phyloP scores from a whole-genome alignment of 768 basidiomycete species.

The Pulveroboletus sp. region DNA sequence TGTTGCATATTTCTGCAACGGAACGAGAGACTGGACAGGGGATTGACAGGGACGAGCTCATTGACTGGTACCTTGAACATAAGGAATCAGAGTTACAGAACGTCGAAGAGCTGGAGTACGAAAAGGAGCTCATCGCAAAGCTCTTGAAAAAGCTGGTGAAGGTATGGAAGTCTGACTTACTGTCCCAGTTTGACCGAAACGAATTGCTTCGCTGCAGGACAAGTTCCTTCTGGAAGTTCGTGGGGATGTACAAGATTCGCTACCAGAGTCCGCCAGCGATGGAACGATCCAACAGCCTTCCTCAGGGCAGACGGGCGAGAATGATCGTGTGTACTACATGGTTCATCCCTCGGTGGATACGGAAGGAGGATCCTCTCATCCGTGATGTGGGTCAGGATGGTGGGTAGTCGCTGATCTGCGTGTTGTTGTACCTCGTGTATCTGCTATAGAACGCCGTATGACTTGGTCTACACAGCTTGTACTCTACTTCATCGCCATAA shows the following conservation, averaged over 20 bases:
- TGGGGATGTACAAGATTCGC: conserved; percentile 78
- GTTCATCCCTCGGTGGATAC: conserved; percentile 86
- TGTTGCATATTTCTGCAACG: conserved; percentile 71
- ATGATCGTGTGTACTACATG: conserved; percentile 77
- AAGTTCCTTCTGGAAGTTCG: conserved; percentile 78
- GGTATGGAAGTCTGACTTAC: conserved; percentile 39
- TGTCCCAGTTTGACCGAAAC: conserved; percentile 1
- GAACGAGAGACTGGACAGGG: conserved; percentile 76
- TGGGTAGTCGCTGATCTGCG: conserved; percentile 5
- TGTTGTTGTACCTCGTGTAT: conserved; percentile 10
- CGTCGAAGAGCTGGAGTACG: conserved; percentile 83
- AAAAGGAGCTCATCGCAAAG: conserved; percentile 87
- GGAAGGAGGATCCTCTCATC: conserved; percentile 43
- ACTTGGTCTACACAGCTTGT: background rate
- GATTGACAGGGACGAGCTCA: conserved; percentile 83
- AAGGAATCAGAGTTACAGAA: conserved; percentile 80
- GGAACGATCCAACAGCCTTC: conserved; percentile 45
- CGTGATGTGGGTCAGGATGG: conserved; percentile 4
- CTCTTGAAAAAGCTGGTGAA: conserved; percentile 87
- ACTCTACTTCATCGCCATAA: no score
- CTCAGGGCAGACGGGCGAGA: conserved; percentile 47
- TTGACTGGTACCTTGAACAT: conserved; percentile 94
- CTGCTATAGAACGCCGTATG: background rate
- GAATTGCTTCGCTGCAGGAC: conserved; percentile 46
- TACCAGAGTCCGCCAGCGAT: conserved; percentile 59